These are phyloP conservation scores for Lunularia cruciata DNA, from an alignment of 225 moss, liverwort and hornwort species.

Conservation along the genomic window DNA sequence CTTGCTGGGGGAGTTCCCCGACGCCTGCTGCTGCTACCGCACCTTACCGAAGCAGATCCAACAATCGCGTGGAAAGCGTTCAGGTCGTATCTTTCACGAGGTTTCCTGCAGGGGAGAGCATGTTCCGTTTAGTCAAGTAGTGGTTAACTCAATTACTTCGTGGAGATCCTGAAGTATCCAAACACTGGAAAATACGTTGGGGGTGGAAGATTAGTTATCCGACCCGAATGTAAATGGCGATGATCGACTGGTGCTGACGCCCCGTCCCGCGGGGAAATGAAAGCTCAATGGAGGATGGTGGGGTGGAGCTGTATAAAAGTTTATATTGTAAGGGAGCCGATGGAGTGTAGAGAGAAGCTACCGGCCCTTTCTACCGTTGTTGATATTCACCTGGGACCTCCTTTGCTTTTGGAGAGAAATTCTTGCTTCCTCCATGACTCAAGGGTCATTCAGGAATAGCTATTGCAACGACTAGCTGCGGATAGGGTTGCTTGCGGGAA, in stretches of 20 bases:
- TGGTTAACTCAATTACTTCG: neutral
- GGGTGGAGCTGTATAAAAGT: neutral
- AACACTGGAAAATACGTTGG: neutral
- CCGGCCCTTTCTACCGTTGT: neutral
- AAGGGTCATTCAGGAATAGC: constrained; percentile 36
- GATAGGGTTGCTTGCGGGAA: constrained; percentile 7
- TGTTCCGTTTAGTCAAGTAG: neutral
- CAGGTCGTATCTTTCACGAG: too few relatives aligned
- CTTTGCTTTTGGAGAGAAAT: constrained; percentile 1
- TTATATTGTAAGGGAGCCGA: neutral
- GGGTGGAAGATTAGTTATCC: neutral
- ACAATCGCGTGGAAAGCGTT: neutral
- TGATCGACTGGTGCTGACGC: neutral
- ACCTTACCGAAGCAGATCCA: neutral
- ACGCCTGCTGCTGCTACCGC: neutral
- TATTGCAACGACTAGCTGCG: constrained; percentile 41
- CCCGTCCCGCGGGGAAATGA: neutral
- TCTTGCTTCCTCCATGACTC: constrained; percentile 27
- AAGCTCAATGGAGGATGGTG: neutral
- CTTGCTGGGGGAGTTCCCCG: too few relatives aligned
- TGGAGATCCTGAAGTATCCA: neutral
- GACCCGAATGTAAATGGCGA: neutral
- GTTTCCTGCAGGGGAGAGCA: neutral
- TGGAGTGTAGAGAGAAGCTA: constrained; percentile 11
- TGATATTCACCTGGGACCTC: neutral